phyloP scores from a whole-genome alignment of 2,329 filamentous ascomycete genomes.

The Xylariaceae sp. region DNA sequence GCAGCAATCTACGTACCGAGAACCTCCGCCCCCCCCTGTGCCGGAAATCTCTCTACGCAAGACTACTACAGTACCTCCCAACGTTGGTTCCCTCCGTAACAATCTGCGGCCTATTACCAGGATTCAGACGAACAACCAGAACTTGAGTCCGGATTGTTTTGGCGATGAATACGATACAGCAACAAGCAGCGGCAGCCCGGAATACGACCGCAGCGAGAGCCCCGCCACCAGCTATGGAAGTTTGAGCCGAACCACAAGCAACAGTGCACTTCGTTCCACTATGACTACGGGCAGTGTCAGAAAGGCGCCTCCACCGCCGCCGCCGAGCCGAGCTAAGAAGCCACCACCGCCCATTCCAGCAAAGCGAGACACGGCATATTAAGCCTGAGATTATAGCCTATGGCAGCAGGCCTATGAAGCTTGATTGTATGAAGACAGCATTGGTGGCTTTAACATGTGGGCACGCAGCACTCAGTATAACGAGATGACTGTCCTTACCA shows the following conservation, averaged over 20 bases:
- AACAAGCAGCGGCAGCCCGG: constrained; percentile 59
- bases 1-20: constrained; percentile 37
- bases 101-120: constrained; percentile 56
- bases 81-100: constrained; percentile 48
- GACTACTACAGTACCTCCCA: constrained; percentile 36
- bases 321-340: constrained; percentile 59
- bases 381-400: background rate
- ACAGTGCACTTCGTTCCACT: constrained; percentile 36
- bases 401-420: background rate
- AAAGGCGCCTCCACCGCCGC: constrained; percentile 55
- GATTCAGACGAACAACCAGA: constrained; percentile 49
- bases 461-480: background rate
- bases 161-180: constrained; percentile 57
- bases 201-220: constrained; percentile 60
- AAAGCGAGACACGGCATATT: constrained; percentile 39
- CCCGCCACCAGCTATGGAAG: constrained; percentile 64
- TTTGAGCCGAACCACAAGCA: constrained; percentile 55
- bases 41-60: constrained; percentile 35
- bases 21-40: constrained; percentile 37
- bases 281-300: constrained; percentile 32
- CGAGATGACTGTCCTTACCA: background rate
- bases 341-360: constrained; percentile 60
- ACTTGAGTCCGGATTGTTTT: constrained; percentile 52
- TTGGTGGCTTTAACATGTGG: background rate
- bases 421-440: background rate